These are phyloP conservation scores for Kazachstania psychrophila DNA, from an alignment of 805 yeast species.

Conservation along the genomic window DNA sequence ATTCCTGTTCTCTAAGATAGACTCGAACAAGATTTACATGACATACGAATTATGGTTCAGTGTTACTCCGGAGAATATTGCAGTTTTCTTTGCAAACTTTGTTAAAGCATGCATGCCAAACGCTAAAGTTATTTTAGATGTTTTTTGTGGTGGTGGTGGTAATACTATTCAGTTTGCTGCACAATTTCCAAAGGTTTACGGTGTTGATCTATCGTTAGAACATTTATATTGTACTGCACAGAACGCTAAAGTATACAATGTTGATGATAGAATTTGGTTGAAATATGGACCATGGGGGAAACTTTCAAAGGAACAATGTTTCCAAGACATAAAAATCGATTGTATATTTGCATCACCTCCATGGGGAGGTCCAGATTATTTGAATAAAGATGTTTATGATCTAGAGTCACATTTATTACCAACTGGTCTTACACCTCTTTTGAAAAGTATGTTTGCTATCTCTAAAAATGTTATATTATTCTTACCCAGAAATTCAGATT, in stretches of 20 bases:
- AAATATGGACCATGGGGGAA: constrained; percentile 40
- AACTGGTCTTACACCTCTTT: constrained; percentile 36
- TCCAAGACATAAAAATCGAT: constrained; percentile 18
- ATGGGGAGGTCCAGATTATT: constrained; percentile 75
- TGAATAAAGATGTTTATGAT: constrained; percentile 36
- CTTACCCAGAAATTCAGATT: constrained; percentile 52
- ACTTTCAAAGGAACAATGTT: constrained; percentile 12
- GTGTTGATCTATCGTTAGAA: constrained; percentile 50
- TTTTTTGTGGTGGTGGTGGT: constrained; percentile 86
- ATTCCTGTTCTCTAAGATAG: constrained; percentile 50
- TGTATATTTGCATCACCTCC: constrained; percentile 73
- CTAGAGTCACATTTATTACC: constrained; percentile 39
- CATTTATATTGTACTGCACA: constrained; percentile 58
- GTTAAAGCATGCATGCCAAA: constrained; percentile 43
- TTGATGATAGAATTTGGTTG: constrained; percentile 41
- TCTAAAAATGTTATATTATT: constrained; percentile 47
- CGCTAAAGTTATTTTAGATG: constrained; percentile 45
- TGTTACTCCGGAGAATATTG: constrained; percentile 76
- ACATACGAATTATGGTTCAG: constrained; percentile 75
- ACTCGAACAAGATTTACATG: constrained; percentile 53
- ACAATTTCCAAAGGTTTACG: constrained; percentile 46
- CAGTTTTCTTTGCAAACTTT: constrained; percentile 49
- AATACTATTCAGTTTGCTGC: constrained; percentile 69
- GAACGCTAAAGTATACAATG: constrained; percentile 58
- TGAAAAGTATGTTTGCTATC: constrained; percentile 35